Conservation (phyloP, 2,329 filamentous ascomycete species). For the Phialophora macrospora region DNA sequence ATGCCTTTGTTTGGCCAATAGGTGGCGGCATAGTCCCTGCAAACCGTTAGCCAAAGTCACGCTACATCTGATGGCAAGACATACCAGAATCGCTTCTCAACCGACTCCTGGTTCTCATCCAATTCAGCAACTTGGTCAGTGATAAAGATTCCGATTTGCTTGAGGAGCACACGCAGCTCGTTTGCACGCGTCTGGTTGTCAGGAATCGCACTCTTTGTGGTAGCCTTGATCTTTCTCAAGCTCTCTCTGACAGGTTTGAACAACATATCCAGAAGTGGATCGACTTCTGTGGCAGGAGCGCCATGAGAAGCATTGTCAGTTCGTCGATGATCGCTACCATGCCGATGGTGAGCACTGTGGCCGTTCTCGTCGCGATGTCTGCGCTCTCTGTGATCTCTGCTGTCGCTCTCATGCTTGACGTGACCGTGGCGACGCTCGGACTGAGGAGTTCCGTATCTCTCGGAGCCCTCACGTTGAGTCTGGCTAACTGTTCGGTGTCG, state of each 20-base stretch:
- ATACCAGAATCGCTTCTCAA: constrained; percentile 54
- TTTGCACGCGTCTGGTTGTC: constrained; percentile 51
- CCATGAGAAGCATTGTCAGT: constrained; percentile 47
- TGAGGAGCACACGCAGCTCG: constrained; percentile 51
- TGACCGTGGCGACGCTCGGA: constrained; percentile 48
- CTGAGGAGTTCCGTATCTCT: constrained; percentile 50
- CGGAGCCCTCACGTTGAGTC: constrained; percentile 49
- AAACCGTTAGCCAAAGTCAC: constrained; percentile 39
- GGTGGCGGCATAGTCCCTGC: constrained; percentile 52
- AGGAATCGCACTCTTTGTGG: constrained; percentile 54
- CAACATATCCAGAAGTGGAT: constrained; percentile 51
- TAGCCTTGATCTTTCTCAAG: constrained; percentile 50
- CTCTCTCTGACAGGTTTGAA: constrained; percentile 54
- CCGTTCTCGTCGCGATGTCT: constrained; percentile 39
- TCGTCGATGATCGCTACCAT: constrained; percentile 38
- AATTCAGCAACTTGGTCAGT: constrained; percentile 44
- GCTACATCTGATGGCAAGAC: constrained; percentile 29
- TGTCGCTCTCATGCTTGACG: constrained; percentile 40
- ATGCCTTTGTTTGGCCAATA: constrained; percentile 55
- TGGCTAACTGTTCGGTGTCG: constrained; percentile 50
- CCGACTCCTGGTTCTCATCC: constrained; percentile 47
- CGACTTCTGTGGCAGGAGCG: constrained; percentile 44
- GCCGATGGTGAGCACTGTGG: constrained; percentile 37
- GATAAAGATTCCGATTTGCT: constrained; percentile 55
- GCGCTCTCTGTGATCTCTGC: constrained; percentile 38